phyloP scores from a whole-genome alignment of 257 asterid species.

The Solanum pimpinellifolium region DNA sequence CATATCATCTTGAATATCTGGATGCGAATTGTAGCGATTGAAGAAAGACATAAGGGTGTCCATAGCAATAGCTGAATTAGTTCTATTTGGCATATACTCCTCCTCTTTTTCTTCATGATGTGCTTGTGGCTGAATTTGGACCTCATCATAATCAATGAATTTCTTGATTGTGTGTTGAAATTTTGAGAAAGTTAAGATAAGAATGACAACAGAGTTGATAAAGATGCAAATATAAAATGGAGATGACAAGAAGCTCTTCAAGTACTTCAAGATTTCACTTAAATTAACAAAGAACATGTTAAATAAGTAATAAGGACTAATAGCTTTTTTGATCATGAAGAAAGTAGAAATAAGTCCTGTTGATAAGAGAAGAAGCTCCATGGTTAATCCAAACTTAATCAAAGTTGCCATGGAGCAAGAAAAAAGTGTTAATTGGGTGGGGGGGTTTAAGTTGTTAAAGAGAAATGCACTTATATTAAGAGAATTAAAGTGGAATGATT shows the following conservation, averaged over 20 bases:
- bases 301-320: constrained; percentile 5
- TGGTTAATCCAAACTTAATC: constrained; percentile 13
- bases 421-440: background rate
- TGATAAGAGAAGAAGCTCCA: constrained; percentile 38
- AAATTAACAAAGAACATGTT: constrained; percentile 15
- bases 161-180: constrained; percentile 8
- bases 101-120: background rate
- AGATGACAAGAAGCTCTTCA: constrained; percentile 28
- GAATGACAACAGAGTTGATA: constrained; percentile 32
- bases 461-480: background rate
- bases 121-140: background rate
- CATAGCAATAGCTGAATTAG: background rate
- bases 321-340: constrained; percentile 20
- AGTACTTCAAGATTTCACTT: constrained; percentile 11
- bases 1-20: background rate
- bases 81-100: background rate
- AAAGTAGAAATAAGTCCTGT: constrained; percentile 25
- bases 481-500: background rate
- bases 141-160: background rate
- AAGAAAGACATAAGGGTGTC: background rate
- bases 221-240: constrained; percentile 25
- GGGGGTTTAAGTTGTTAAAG: background rate
- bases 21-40: background rate
- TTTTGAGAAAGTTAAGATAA: constrained; percentile 34
- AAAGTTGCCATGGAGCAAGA: constrained; percentile 22